phyloP scores from a whole-genome alignment of 805 yeast genomes.

The Pichia deserticola region DNA sequence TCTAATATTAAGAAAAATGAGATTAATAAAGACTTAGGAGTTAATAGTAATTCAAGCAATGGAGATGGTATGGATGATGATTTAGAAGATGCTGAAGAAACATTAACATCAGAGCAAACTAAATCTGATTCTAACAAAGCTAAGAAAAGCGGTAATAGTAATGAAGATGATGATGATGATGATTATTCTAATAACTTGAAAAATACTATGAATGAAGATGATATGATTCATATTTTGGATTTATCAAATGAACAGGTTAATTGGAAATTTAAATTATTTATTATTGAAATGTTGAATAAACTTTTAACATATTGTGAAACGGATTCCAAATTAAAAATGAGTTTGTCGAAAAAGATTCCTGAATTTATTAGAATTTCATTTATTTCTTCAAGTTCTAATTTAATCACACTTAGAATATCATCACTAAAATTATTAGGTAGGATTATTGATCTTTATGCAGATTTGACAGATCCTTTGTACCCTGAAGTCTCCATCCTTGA shows the following conservation, averaged over 20 bases:
- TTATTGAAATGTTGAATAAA: slow-evolving; percentile 39
- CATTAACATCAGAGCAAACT: slow-evolving; percentile 5
- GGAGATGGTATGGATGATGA: slow-evolving; percentile 20
- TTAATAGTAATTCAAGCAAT: neutral
- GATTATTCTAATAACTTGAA: neutral
- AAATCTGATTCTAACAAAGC: slow-evolving; percentile 6
- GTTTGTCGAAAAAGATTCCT: slow-evolving; percentile 39
- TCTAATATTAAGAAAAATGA: neutral
- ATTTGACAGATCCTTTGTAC: slow-evolving; percentile 61
- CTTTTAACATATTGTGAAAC: slow-evolving; percentile 34
- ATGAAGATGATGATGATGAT: slow-evolving; percentile 6
- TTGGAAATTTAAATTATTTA: slow-evolving; percentile 48
- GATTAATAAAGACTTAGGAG: neutral
- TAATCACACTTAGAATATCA: slow-evolving; percentile 47
- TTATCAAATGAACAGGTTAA: slow-evolving; percentile 46
- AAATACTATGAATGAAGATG: neutral
- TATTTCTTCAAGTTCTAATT: slow-evolving; percentile 69
- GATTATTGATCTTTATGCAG: slow-evolving; percentile 53
- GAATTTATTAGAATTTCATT: slow-evolving; percentile 75
- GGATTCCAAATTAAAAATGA: slow-evolving; percentile 33
- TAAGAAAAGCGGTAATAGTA: neutral
- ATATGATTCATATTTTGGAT: slow-evolving; percentile 19
- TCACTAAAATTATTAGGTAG: slow-evolving; percentile 65
- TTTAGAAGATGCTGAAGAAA: slow-evolving; percentile 14
- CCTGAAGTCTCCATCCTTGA: slow-evolving; percentile 67